Evolutionary conservation across 1,284 basidiomycete genomes (phyloP), one percentile per base, ranked within the genome.

Genomic region (Xerocomus amazonicus): DNA sequence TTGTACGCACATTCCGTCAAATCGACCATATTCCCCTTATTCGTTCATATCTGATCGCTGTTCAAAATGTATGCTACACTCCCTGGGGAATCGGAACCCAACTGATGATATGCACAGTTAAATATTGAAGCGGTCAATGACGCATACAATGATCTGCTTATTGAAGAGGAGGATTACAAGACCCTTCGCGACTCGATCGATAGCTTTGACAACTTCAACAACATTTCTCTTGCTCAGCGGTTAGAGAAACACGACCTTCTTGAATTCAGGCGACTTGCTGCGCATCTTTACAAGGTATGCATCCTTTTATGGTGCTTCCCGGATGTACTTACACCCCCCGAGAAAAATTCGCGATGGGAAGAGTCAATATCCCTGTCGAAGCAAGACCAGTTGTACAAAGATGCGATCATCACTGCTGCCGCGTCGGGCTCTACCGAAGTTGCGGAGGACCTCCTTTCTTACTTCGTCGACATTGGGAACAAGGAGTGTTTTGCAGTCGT

Each of bases 121-220:
- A 98, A 99, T 70, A 81, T 99, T 43, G 90, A 95, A 62, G 92
- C 94, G 16, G 93, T 99, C 64, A 99, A 99, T 66, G 93, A 97
- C 58, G 95, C 95, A 4, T 97, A 96, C 75, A 97, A 98, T 66
- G 91, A 94, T 61, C 75, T 99, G 31, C 77, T 99, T 48, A 98
- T 99, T 56, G 97, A 99, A 70, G 97, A 99, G 71, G 97, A 99
- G 71, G 96, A 99, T 70, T 94, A 93, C 75, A 93, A 96, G 70
- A 97, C 95, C 1, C 80, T 99, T 9, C 86, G 97, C 12, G 93
- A 93, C 65, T 94, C 91, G 19, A 93, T 99, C 56, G 95, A 98
- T 71, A 93, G 92, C 67, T 95, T 96, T 64, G 94, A 98, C 72
- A 97, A 97, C 73, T 99, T 97, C 76, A 92, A 99, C 72, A 92